Evolutionary conservation across 1,284 basidiomycete genomes (phyloP).

Genomic region (Rhodotorula sp.): DNA sequence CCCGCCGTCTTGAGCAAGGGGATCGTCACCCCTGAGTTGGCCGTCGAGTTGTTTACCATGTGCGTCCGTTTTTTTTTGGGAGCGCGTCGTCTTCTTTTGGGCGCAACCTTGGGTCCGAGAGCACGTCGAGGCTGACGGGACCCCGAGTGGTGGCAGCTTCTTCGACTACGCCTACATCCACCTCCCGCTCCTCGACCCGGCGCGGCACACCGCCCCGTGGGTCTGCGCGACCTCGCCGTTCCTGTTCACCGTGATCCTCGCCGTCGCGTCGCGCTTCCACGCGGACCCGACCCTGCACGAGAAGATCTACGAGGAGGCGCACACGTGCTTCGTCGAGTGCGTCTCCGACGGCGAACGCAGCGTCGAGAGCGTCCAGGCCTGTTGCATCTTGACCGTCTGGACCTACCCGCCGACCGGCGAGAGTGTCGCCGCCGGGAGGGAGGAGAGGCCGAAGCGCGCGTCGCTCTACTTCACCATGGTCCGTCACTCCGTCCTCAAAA

Average conservation of each 20-base stretch:
- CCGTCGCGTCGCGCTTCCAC: slow-evolving; percentile 35
- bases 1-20: slow-evolving; percentile 27
- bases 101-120: too few species aligned
- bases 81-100: too few species aligned
- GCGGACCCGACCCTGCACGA: slow-evolving; percentile 25
- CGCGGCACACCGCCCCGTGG: slow-evolving; percentile 20
- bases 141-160: too few species aligned
- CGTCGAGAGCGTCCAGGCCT: slow-evolving; percentile 29
- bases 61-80: not conserved
- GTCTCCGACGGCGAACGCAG: slow-evolving; percentile 22
- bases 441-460: slow-evolving; percentile 35
- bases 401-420: slow-evolving; percentile 28
- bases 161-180: slow-evolving; percentile 35
- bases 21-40: slow-evolving; percentile 29
- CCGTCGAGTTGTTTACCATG: slow-evolving; percentile 33
- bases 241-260: slow-evolving; percentile 34
- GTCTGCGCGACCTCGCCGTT: slow-evolving; percentile 30
- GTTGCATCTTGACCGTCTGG: slow-evolving; percentile 31
- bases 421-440: slow-evolving; percentile 12
- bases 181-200: slow-evolving; percentile 31
- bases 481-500: too few species aligned
- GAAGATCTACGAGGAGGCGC: slow-evolving; percentile 34
- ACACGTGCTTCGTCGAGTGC: slow-evolving; percentile 31
- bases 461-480: slow-evolving; percentile 37
- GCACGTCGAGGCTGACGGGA: too few species aligned